Conservation (phyloP, 805 yeast genomes). For the Saccharomycopsis fibuligera region DNA sequence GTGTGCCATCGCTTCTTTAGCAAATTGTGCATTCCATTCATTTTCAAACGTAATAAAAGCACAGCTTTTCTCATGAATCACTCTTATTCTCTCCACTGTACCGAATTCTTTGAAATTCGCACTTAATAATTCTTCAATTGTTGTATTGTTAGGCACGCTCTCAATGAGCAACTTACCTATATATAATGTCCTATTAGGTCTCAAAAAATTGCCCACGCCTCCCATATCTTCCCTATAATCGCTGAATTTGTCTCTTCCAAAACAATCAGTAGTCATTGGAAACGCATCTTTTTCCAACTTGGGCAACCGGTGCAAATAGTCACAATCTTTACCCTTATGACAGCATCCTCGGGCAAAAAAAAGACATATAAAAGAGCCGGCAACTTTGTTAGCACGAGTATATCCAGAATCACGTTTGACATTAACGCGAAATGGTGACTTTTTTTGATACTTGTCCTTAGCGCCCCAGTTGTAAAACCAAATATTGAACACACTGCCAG, state of each 20-base stretch:
- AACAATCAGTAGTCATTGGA: conserved; percentile 72
- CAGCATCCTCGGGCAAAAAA: conserved; percentile 90
- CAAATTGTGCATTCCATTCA: conserved; percentile 84
- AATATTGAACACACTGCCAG: conserved; percentile 74
- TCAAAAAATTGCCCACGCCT: conserved; percentile 79
- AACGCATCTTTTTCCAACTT: conserved; percentile 43
- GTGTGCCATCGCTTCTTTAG: conserved; percentile 88
- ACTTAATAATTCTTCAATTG: conserved; percentile 32
- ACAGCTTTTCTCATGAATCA: conserved; percentile 54
- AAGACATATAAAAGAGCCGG: conserved; percentile 52
- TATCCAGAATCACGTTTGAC: conserved; percentile 63
- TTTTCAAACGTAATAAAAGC: conserved; percentile 70
- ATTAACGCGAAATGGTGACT: conserved; percentile 50
- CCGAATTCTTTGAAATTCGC: conserved; percentile 72
- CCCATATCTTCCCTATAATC: conserved; percentile 89
- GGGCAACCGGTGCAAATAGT: conserved; percentile 75
- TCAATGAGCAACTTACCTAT: conserved; percentile 53
- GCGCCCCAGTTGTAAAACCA: conserved; percentile 93
- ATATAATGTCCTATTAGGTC: conserved; percentile 67
- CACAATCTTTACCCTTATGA: conserved; percentile 68
- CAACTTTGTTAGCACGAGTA: conserved; percentile 56
- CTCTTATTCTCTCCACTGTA: conserved; percentile 57
- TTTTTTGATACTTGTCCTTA: conserved; percentile 48
- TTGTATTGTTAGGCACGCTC: conserved; percentile 33
- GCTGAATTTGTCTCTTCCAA: conserved; percentile 82